Conservation (phyloP, 495 filamentous ascomycete species). For the Thermochaetoides thermophila region DNA sequence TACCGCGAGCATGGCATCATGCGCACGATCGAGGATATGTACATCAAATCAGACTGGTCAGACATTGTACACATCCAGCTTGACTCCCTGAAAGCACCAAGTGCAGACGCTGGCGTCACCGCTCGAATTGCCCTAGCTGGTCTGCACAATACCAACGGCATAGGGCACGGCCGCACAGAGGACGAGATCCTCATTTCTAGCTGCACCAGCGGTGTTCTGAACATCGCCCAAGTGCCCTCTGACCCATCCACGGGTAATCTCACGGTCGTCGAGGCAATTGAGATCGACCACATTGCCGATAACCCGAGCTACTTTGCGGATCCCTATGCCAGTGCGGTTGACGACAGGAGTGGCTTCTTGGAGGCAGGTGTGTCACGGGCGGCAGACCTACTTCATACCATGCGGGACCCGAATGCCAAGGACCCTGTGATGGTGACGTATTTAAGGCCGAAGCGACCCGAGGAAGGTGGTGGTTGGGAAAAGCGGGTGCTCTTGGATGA, state of each 20-base stretch:
- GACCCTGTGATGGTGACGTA: conserved; percentile 37
- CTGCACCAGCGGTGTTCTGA: conserved; percentile 18
- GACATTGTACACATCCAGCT: conserved; percentile 17
- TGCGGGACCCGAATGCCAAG: conserved; percentile 22
- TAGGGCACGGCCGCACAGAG: conserved; percentile 34
- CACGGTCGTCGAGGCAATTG: conserved; percentile 26
- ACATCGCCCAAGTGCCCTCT: conserved; percentile 15
- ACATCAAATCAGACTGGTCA: conserved; percentile 21
- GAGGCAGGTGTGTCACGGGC: conserved; percentile 33
- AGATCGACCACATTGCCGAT: conserved; percentile 34
- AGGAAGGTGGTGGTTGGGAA: conserved; percentile 18
- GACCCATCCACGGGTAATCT: conserved; percentile 26
- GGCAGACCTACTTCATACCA: conserved; percentile 19
- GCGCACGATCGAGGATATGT: conserved; percentile 28
- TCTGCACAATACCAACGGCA: conserved; percentile 41
- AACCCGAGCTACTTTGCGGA: conserved; percentile 42
- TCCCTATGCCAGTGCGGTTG: conserved; percentile 34
- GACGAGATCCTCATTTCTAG: conserved; percentile 35
- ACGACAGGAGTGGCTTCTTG: conserved; percentile 41
- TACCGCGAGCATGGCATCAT: conserved; percentile 30
- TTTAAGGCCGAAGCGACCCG: conserved; percentile 14
- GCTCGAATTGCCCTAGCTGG: conserved; percentile 28
- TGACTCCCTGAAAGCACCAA: conserved; percentile 2
- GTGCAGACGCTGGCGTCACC: conserved; percentile 21
- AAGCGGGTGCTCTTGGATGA: conserved; percentile 41